These are phyloP conservation scores for Candida pseudoviswanathii DNA, from an alignment of 1,139 yeast species.

Conservation along the genomic window DNA sequence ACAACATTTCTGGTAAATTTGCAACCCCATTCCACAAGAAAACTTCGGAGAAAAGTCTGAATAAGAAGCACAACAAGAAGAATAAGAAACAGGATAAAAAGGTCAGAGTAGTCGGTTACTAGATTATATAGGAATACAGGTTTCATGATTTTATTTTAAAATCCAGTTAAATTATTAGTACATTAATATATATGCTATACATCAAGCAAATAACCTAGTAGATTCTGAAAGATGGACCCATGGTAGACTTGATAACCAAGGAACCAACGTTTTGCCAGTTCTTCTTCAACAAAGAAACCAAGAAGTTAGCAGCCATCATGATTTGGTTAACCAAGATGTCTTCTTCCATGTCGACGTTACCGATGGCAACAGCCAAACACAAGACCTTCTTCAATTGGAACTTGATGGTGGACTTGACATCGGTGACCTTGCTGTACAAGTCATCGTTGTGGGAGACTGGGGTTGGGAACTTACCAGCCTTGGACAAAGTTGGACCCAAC, in stretches of 20 bases:
- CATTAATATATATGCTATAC: constrained; percentile 10
- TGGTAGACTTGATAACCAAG: constrained; percentile 97
- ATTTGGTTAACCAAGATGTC: constrained; percentile 96
- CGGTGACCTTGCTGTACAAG: constrained; percentile 92
- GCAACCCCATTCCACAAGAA: constrained; percentile 73
- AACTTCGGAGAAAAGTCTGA: constrained; percentile 27
- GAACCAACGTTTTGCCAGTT: constrained; percentile 99
- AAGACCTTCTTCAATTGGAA: constrained; percentile 98
- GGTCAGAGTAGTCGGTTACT: constrained; percentile 44
- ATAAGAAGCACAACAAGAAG: constrained; percentile 80
- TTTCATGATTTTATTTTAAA: not conserved
- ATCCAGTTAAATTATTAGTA: constrained; percentile 3
- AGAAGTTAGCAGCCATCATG: constrained; percentile 98
- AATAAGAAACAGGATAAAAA: constrained; percentile 66
- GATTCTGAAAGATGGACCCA: constrained; percentile 99
- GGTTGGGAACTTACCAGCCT: constrained; percentile 99
- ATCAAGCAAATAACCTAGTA: constrained; percentile 58
- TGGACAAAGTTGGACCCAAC: constrained; percentile 99
- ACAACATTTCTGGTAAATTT: constrained; percentile 61
- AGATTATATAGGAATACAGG: constrained; percentile 7
- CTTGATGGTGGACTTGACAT: constrained; percentile 99
- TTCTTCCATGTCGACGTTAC: constrained; percentile 98
- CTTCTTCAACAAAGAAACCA: constrained; percentile 99
- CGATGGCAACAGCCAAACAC: constrained; percentile 93
- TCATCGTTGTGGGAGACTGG: constrained; percentile 99